Evolutionary conservation across 352 stramenopile species (phyloP), one percentile per base, ranked within the genome.

Genomic region (Phytopythium sindhum): DNA sequence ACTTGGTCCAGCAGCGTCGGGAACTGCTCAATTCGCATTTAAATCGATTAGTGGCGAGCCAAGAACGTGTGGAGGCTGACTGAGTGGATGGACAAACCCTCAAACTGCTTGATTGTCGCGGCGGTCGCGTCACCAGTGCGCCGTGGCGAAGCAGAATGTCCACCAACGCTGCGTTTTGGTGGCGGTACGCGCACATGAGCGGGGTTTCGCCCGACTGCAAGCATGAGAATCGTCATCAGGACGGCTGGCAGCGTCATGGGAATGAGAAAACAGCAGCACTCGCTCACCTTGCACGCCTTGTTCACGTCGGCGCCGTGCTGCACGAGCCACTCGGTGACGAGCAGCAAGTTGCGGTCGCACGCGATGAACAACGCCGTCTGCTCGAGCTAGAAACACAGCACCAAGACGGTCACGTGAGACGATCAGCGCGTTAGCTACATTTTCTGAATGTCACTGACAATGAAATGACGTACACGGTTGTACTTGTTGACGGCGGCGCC

Each of bases 311-410:
- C 77, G 10, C 74, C 79, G 47, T 89, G 79, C 11, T 77, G 57
- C 17, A 90, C 48, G 8, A 90, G 69, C 80, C 77, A 90, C 24
- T 59, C 63, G 9, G 67, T 74, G 41, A 89, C 60, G 0, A 53
- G 33, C n/a, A 74, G 7, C 24, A 83, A 24, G 28, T 88, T 78
- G 35, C 68, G 72, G 24, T 90, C 75, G 47, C 79, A 89, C 1
- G 81, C 79, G 19, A 88, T 54, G 29, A 80, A 85, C 55, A 90
- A 47, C 15, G 81, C 58, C 9, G 77, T 89, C 52, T 90, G 79
- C 64, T 85, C 77, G 11, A 90, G 61, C 77, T 90, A 44, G 37
- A 64, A 64, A 17, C 2, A 42, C 9, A n/a, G 37, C 12, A 23
- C 39, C 26, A 14, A 11, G 24, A 41, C 29, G 26, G 33, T 26